phyloP scores from a whole-genome alignment of 202 grass and related monocot species.

The Hordeum pubiflorum region DNA sequence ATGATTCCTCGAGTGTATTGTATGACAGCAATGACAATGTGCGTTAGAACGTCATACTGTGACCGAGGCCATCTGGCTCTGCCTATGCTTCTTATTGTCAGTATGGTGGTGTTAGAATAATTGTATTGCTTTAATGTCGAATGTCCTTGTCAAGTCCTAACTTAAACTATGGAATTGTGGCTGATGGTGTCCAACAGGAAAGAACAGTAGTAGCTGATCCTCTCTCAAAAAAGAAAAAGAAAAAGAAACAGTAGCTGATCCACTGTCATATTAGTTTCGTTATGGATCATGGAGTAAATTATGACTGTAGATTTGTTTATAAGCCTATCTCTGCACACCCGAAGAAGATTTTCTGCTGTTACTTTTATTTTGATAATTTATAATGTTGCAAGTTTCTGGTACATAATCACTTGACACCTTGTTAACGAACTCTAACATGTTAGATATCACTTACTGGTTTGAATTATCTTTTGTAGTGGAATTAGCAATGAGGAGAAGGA shows the following conservation, averaged over 20 bases:
- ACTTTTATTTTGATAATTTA: neutral
- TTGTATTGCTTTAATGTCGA: neutral
- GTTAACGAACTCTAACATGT: neutral
- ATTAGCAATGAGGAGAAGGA: slow-evolving; percentile 96
- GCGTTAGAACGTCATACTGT: neutral
- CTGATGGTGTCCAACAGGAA: neutral
- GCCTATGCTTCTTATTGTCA: neutral
- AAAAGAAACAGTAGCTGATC: neutral
- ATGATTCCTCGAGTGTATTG: neutral
- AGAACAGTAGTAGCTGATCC: neutral
- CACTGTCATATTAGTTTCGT: neutral
- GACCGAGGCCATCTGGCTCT: neutral
- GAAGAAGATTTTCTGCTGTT: neutral
- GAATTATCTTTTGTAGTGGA: slow-evolving; percentile 52
- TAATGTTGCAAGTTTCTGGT: neutral
- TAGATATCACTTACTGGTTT: neutral
- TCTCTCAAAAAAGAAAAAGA: too few relatives aligned
- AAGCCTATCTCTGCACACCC: slow-evolving; percentile 13
- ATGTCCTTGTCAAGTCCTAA: neutral
- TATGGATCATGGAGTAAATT: neutral
- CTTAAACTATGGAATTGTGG: neutral
- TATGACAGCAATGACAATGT: neutral
- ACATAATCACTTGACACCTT: neutral
- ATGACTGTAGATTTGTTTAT: neutral
- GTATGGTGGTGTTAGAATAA: neutral